Conservation (phyloP, 257 asterid genomes). For the Ligustrum vulgare region DNA sequence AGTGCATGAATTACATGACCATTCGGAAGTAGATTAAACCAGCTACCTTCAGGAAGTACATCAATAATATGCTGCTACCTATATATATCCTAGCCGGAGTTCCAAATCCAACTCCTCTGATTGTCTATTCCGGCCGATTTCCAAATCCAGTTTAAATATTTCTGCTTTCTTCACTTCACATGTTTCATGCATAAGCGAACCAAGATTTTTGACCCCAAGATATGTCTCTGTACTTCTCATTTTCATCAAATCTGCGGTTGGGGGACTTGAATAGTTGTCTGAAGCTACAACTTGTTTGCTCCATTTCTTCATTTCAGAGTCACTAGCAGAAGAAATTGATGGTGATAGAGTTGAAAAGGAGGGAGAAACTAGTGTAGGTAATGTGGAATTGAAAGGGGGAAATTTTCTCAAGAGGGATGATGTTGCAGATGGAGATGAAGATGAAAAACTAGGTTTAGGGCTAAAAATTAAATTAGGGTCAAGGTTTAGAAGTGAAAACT, state of each 20-base stretch:
- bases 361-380: slow-evolving; percentile 36
- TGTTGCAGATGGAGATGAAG: slow-evolving; percentile 22
- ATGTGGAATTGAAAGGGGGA: slow-evolving; percentile 35
- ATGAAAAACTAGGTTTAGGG: slow-evolving; percentile 42
- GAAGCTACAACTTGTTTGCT: not conserved
- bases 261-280: slow-evolving; percentile 8
- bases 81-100: slow-evolving; percentile 78
- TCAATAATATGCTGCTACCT: not conserved
- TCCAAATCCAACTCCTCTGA: slow-evolving; percentile 82
- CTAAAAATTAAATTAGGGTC: slow-evolving; percentile 51
- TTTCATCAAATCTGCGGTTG: slow-evolving; percentile 23
- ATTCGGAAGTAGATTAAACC: not conserved
- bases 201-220: slow-evolving; percentile 29
- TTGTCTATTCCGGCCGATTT: slow-evolving; percentile 54
- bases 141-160: slow-evolving; percentile 62
- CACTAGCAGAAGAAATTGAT: slow-evolving; percentile 11
- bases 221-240: slow-evolving; percentile 28
- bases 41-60: too few relatives aligned
- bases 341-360: slow-evolving; percentile 19
- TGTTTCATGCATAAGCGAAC: slow-evolving; percentile 18
- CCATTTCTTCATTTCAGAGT: slow-evolving; percentile 23
- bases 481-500: slow-evolving; percentile 37
- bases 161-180: slow-evolving; percentile 30
- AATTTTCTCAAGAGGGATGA: slow-evolving; percentile 37
- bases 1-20: not conserved